Evolutionary conservation across 2,329 filamentous ascomycete genomes (phyloP).

Genomic region (Diplodia seriata): DNA sequence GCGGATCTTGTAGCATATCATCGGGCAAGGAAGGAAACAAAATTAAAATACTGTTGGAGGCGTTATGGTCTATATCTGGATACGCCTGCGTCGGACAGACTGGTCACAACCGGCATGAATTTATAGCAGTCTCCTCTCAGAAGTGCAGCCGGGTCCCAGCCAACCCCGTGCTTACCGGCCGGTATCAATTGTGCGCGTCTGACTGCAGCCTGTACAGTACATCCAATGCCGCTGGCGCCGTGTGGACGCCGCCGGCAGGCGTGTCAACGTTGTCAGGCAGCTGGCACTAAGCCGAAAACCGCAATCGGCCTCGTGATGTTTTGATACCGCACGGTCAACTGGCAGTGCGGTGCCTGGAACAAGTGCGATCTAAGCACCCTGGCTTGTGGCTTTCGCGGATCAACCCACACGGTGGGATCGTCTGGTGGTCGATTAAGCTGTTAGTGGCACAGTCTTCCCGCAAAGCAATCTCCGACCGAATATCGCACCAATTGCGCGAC

Average conservation of each 20-base stretch:
- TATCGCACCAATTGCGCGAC: constrained; percentile 25
- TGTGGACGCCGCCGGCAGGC: neutral
- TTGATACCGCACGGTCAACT: constrained; percentile 9
- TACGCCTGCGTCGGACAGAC: constrained; percentile 7
- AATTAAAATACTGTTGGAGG: constrained; percentile 20
- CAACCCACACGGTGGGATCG: constrained; percentile 22
- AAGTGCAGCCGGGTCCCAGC: constrained; percentile 14
- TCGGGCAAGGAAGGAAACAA: constrained; percentile 1
- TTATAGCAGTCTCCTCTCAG: constrained; percentile 26
- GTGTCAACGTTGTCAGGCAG: neutral
- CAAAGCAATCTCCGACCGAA: constrained; percentile 30
- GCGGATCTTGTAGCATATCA: constrained; percentile 23
- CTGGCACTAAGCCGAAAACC: constrained; percentile 4
- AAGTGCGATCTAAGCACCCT: constrained; percentile 22
- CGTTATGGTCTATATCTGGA: constrained; percentile 27
- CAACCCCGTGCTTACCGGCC: neutral
- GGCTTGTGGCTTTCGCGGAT: constrained; percentile 15
- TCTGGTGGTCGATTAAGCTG: constrained; percentile 12
- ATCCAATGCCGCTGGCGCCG: neutral
- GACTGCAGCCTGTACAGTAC: neutral
- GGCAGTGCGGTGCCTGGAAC: constrained; percentile 6
- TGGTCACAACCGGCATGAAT: constrained; percentile 2
- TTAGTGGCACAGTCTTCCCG: constrained; percentile 27
- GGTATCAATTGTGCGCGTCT: neutral
- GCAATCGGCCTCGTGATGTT: constrained; percentile 14